Base-by-base conservation (phyloP, 139 green algal species). In the Ettlia oleoabundans region DNA sequence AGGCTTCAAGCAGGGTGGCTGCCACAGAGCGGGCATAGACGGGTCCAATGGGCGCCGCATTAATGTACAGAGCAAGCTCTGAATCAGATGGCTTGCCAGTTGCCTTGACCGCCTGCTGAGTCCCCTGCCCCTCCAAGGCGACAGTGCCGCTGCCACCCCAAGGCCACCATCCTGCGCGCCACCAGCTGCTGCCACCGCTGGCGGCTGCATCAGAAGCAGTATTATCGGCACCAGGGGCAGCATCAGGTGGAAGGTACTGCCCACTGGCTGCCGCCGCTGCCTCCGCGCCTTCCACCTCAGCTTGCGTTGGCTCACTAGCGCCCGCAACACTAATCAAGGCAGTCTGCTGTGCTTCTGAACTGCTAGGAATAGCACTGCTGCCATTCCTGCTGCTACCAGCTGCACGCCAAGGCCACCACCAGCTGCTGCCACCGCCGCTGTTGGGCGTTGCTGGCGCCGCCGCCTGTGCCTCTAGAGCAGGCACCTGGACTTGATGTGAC, bases 31-130 rank as follows among this genome's bases (percentile, higher is more conserved):
- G 77, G 0, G 91, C 91, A 61, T 82, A 91, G 0, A 84, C 74
- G 2, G 91, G 82, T 80, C 88, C 75, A 32, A 94, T 85, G 3
- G 84, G 78, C 24, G 90, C 85, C 19, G 86, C 88, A 67, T 92
- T 83, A 5, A 90, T 81, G 47, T 80, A 88, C 28, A 80, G 61
- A 2, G 84, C 26, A 37, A 88, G 65, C 58, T 88, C 84, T 28
- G 84, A 72, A 51, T 88, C 84, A 19, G 63, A 92, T 76, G 51
- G 79, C 78, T 61, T 28, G 43, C 21, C 76, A 26, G 74, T 37
- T 38, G 53, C 83, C 64, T 66, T 66, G 32, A 30, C 35, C 37
- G 24, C 33, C 65, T 43, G 52, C 73, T 40, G 52, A 35, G 19
- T 18, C 65, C 18, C 32, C 40, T 47, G 62, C 53, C 35, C 32